Evolutionary conservation across 768 basidiomycete genomes (phyloP), one percentile per base, ranked within the genome.

Genomic region (Suillus variegatus): DNA sequence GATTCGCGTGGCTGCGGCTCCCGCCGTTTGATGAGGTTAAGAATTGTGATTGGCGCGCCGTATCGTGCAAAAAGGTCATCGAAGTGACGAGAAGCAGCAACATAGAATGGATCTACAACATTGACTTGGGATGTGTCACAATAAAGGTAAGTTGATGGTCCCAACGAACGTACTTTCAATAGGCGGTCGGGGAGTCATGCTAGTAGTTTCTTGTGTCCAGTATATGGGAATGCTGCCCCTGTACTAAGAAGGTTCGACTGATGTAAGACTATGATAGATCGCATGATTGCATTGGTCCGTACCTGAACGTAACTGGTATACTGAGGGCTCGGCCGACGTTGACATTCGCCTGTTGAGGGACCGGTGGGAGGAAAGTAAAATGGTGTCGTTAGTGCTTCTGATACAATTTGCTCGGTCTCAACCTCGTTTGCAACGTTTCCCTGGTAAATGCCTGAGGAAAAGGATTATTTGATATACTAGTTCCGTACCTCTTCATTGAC

Each of bases 361-460:
- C 74, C 70, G 40, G 80, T 76, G 13, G 82, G 78, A 10, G 92
- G 93, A 68, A 84, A 90, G 73, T 95, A 94, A 74, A 97, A 96
- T 0, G 95, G 88, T 0, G 95, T 96, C 0, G 93, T 96, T 6
- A 93, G 74, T 0, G 93, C 91, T 73, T 97, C 95, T 9, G 90
- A 92, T 0, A 97, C 94, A 60, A 99, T 97, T 72, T 99, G 97
- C 75, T 99, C 97, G 0, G 95, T 97, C 78, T 99, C 97, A 2
- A 99, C 97, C 76, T 99, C 97, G 73, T 99, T 99, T 3, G 97
- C 97, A 12, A 99, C 97, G 73, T 96, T 94, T 4, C 97, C 97
- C 95, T 97, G 67, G n/a, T 22, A 51, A 46, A 36, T 14, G 10
- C 5, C 10, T 28, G 18, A 41, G 49, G 28, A 3, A 38, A 18